Conservation (phyloP, 345 rosid species). For the Arabidopsis suecica region DNA sequence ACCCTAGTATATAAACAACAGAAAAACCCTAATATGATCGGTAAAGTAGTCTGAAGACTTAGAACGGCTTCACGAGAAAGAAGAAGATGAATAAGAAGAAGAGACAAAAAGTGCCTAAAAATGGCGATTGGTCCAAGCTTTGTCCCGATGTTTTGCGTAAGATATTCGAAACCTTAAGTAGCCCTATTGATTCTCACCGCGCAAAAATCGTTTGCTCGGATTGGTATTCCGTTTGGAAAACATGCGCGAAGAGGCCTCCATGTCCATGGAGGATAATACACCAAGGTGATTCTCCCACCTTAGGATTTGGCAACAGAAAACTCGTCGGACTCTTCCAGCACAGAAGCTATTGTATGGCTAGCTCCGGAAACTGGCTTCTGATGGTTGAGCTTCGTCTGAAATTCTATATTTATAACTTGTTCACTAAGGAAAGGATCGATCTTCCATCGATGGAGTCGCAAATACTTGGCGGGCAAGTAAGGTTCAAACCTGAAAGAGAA, state of each 20-base stretch:
- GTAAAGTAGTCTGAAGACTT: background rate
- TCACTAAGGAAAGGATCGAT: background rate
- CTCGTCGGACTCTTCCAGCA: no score
- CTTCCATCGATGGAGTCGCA: conserved; percentile 23
- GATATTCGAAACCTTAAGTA: conserved; percentile 9
- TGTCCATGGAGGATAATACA: conserved; percentile 11
- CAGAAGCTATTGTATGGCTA: background rate
- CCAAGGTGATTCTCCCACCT: background rate
- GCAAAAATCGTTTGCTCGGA: conserved; percentile 25
- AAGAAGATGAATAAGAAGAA: background rate
- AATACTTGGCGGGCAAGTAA: background rate
- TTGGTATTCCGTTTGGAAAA: conserved; percentile 27
- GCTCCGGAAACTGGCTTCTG: background rate
- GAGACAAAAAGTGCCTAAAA: background rate
- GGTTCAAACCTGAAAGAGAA: background rate
- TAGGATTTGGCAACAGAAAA: background rate
- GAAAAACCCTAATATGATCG: background rate
- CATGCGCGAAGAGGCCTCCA: background rate
- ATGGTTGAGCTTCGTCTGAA: background rate
- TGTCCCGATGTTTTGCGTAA: conserved; percentile 1
- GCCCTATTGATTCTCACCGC: conserved; percentile 19
- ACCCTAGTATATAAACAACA: no score
- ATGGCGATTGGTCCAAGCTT: conserved; percentile 30
- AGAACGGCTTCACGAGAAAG: background rate
- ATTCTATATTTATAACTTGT: background rate